A percentile compares a stretch with the other conserved stretches of the same genome.
phyloP scores from a whole-genome alignment of 225 moss, liverwort and hornwort species.

The Bryoerythrophyllum caledonicum region DNA sequence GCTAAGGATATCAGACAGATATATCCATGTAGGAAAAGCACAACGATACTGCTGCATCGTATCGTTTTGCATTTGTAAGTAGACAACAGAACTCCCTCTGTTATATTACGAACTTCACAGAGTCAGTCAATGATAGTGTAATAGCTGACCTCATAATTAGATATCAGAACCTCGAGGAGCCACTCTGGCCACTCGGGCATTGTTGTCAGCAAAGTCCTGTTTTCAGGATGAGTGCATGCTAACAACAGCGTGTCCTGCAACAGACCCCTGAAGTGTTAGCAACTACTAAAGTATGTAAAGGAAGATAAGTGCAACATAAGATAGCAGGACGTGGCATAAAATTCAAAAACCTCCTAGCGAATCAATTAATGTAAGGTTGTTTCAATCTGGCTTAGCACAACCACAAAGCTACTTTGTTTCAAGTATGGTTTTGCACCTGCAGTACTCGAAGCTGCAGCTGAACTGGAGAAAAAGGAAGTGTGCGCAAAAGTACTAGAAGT shows the following conservation, averaged over 20 bases:
- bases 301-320: not conserved
- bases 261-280: conserved; percentile 5
- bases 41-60: too few relatives aligned
- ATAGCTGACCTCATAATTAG: conserved; percentile 70
- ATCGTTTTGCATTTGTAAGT: too few relatives aligned
- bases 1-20: too few relatives aligned
- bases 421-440: conserved; percentile 52
- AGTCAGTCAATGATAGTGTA: too few relatives aligned
- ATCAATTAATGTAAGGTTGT: too few relatives aligned
- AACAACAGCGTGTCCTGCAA: conserved; percentile 88
- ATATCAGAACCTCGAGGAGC: conserved; percentile 83
- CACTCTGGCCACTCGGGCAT: conserved; percentile 99
- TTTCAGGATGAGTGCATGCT: conserved; percentile 85
- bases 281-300: conserved; percentile 14
- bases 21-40: too few relatives aligned
- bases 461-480: conserved; percentile 76
- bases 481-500: conserved; percentile 74
- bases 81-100: not conserved
- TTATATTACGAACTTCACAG: too few relatives aligned
- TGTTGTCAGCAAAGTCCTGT: conserved; percentile 71
- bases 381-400: too few relatives aligned
- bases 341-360: too few relatives aligned
- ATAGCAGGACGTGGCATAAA: too few relatives aligned
- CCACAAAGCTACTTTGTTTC: not conserved
- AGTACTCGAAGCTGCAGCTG: conserved; percentile 80